These are phyloP conservation scores for Monosporascus cannonballus DNA, from an alignment of 2,329 filamentous ascomycete genomes.

Conservation along the genomic window DNA sequence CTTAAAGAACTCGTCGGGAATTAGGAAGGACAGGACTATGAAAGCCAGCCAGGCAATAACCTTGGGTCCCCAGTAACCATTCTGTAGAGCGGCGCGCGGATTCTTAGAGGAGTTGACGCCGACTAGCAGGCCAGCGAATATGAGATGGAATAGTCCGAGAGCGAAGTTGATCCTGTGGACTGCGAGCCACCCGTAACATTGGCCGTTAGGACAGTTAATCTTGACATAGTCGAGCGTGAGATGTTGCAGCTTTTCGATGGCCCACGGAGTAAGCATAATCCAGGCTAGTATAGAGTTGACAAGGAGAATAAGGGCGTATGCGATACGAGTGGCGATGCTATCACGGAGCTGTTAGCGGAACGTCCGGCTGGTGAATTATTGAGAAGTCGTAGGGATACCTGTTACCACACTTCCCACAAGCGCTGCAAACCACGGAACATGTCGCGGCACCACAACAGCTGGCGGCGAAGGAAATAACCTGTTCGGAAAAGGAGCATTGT, in stretches of 20 bases:
- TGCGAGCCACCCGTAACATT: slow-evolving; percentile 93
- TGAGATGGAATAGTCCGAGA: slow-evolving; percentile 85
- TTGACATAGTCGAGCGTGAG: slow-evolving; percentile 93
- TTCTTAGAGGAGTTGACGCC: slow-evolving; percentile 85
- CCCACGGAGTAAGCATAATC: slow-evolving; percentile 99
- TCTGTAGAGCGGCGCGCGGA: slow-evolving; percentile 81
- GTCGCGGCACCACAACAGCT: slow-evolving; percentile 97
- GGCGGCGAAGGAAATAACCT: slow-evolving; percentile 72
- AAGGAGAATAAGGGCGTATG: slow-evolving; percentile 88
- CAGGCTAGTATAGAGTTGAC: slow-evolving; percentile 95
- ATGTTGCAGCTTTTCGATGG: slow-evolving; percentile 89
- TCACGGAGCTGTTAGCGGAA: slow-evolving; percentile 6
- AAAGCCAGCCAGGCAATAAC: slow-evolving; percentile 82
- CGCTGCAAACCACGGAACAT: slow-evolving; percentile 90
- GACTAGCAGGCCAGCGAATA: slow-evolving; percentile 77
- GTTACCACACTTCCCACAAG: slow-evolving; percentile 95
- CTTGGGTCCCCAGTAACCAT: slow-evolving; percentile 99
- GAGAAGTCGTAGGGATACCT: slow-evolving; percentile 49
- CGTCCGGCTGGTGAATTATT: slow-evolving; percentile 2
- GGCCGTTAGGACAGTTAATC: slow-evolving; percentile 82
- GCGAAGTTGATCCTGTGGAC: slow-evolving; percentile 98
- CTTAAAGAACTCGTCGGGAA: slow-evolving; percentile 90
- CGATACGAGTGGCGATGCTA: slow-evolving; percentile 94
- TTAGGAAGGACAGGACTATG: slow-evolving; percentile 88
- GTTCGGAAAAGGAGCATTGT: slow-evolving; percentile 12